A percentile compares a stretch with the other conserved stretches of the same genome.
phyloP scores from a whole-genome alignment of 108 stramenopile genomes.

The Skeletonema grethae region DNA sequence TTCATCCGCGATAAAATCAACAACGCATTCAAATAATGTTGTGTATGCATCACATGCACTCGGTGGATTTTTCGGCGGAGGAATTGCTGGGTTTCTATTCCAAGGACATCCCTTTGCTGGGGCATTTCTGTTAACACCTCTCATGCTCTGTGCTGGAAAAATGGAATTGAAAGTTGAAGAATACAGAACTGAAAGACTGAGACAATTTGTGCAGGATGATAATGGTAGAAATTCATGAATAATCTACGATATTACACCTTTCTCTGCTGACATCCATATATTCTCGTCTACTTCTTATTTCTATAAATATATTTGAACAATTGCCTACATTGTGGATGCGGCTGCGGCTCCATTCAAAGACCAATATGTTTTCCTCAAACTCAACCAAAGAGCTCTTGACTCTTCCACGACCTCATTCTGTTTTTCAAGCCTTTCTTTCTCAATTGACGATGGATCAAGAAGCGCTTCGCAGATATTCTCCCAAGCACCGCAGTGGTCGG shows the following conservation, averaged over 20 bases:
- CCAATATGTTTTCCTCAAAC: conserved; percentile 7
- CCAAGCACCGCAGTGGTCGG: conserved; percentile 32
- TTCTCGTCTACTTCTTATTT: neutral
- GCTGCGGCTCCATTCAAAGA: neutral
- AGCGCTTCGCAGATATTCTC: conserved; percentile 26
- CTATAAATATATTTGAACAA: neutral
- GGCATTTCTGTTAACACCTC: conserved; percentile 58
- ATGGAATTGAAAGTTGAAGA: conserved; percentile 51
- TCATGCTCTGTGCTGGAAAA: conserved; percentile 64
- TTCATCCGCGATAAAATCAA: conserved; percentile 2
- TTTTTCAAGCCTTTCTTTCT: conserved; percentile 26
- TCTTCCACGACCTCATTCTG: conserved; percentile 25
- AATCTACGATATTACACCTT: neutral
- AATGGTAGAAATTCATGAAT: neutral
- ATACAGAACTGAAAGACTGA: conserved; percentile 18
- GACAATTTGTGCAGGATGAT: conserved; percentile 16
- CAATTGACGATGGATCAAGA: conserved; percentile 31
- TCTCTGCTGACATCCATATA: neutral
- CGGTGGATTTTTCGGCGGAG: conserved; percentile 65
- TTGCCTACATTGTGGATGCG: neutral
- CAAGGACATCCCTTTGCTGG: conserved; percentile 61
- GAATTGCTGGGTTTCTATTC: conserved; percentile 62
- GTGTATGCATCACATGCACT: conserved; percentile 66
- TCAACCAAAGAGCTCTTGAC: conserved; percentile 36
- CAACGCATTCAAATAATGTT: neutral